Base-by-base conservation (phyloP, 108 stramenopile species). In the Cylindrotheca fusiformis region DNA sequence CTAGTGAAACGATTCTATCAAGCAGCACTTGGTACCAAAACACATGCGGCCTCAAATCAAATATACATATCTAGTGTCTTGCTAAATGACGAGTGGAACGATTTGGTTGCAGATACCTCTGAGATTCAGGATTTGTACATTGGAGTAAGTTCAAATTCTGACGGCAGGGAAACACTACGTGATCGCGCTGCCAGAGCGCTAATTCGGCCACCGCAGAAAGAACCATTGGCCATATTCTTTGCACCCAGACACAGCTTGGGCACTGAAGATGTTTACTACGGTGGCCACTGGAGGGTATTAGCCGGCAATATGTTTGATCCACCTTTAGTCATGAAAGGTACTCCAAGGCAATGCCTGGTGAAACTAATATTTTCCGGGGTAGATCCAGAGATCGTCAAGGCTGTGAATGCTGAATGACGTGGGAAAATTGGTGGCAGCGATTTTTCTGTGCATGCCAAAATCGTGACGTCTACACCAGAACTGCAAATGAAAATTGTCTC, bases 101-200 rank as follows among this genome's bases (percentile, higher is more conserved):
- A 68, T 18, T 4, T 68, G 48, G 67, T 59, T n/a, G 33, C 29
- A 10, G 44, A 33, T 25, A 59, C 58, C 14, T 48, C 44, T 51
- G 51, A 68, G 24, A 51, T 68, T 33, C 67, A 59, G 32, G 67
- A 68, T n/a, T 2, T 68, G 1, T 68, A 59, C 58, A 68, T 68
- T 52, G 67, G 48, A 6, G 47, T 21, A 22, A 68, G 57, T 28
- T 18, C 31, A 28, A 52, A 50, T 26, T 48, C 46, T 0, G 52
- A 68, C 24, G 25, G 29, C 28, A 68, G 46, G 22, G 44, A 36
- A 32, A 52, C 31, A 19, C 19, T 67, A 8, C 48, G 67, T 3
- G 67, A 68, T 21, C 31, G 31, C 28, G 67, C 67, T 5, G 67
- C 67, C 1, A 55, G 56, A 28, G 67, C 67, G 26, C 55, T 67